phyloP scores from a whole-genome alignment of 2,329 filamentous ascomycete genomes.

The Talaromyces sp. region DNA sequence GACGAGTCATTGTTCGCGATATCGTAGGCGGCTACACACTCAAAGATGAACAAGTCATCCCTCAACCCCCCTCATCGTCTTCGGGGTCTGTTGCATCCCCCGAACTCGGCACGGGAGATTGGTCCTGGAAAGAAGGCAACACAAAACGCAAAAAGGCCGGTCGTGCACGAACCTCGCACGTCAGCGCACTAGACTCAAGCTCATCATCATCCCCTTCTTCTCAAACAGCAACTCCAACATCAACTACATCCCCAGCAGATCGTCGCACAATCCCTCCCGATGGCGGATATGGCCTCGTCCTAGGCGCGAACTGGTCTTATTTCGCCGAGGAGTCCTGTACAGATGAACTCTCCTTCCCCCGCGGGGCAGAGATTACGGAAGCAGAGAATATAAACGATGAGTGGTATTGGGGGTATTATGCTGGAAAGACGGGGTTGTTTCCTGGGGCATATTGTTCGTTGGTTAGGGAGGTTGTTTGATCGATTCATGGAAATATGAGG shows the following conservation, averaged over 20 bases:
- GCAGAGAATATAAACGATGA: slow-evolving; percentile 85
- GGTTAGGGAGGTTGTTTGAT: slow-evolving; percentile 37
- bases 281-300: slow-evolving; percentile 66
- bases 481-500: background rate
- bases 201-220: slow-evolving; percentile 2
- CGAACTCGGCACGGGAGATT: slow-evolving; percentile 35
- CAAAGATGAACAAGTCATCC: slow-evolving; percentile 50
- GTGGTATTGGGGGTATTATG: slow-evolving; percentile 86
- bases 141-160: slow-evolving; percentile 39
- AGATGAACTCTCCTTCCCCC: slow-evolving; percentile 82
- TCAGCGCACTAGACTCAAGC: slow-evolving; percentile 7
- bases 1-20: slow-evolving; percentile 67
- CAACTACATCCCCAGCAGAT: background rate
- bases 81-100: slow-evolving; percentile 24
- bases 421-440: slow-evolving; percentile 75
- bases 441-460: slow-evolving; percentile 72
- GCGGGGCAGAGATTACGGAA: slow-evolving; percentile 77
- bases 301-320: slow-evolving; percentile 72
- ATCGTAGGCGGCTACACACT: slow-evolving; percentile 75
- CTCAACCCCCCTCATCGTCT: slow-evolving; percentile 14
- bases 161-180: slow-evolving; percentile 30
- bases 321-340: slow-evolving; percentile 58
- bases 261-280: slow-evolving; percentile 64
- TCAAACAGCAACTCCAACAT: background rate
- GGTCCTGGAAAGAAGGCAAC: slow-evolving; percentile 45